Percentiles rank a stretch among this genome's conserved stretches.
phyloP scores from a whole-genome alignment of 768 basidiomycete genomes.

The Phlebiopsis flavidoalba region DNA sequence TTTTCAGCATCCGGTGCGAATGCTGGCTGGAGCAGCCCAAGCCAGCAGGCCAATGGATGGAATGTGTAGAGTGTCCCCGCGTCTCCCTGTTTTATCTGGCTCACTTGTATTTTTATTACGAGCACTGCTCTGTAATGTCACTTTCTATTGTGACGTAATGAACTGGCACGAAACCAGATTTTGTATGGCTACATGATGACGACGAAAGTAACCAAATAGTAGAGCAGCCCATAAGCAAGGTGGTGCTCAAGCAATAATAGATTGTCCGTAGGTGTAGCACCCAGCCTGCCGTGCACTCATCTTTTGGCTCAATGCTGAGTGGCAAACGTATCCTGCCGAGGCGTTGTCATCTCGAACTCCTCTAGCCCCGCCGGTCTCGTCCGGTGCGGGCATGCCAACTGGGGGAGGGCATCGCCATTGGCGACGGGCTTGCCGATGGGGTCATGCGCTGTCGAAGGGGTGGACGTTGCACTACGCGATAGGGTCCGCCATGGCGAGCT shows the following conservation, averaged over 20 bases:
- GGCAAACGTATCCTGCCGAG: conserved; percentile 9
- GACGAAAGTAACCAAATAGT: background rate
- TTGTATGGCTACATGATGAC: background rate
- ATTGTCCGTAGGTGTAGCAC: background rate
- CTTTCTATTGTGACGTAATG: too few relatives aligned
- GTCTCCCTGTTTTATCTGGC: background rate
- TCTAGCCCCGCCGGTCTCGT: conserved; percentile 13
- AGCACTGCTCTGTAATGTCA: background rate
- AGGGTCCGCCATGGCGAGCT: conserved; percentile 13
- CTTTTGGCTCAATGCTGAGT: background rate
- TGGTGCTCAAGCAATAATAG: background rate
- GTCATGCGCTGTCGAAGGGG: background rate
- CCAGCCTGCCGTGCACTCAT: background rate
- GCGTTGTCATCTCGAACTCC: conserved; percentile 25
- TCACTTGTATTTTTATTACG: background rate
- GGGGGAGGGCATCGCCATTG: background rate
- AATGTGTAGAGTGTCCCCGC: conserved; percentile 20
- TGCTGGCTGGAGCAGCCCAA: conserved; percentile 10
- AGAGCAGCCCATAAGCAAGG: background rate
- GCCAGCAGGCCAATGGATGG: conserved; percentile 25
- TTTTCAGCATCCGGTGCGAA: conserved; percentile 14
- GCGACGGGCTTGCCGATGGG: background rate
- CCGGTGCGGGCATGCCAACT: conserved; percentile 6
- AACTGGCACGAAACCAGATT: background rate
- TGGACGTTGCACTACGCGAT: background rate